Percentiles rank a stretch among this genome's conserved stretches.
These are phyloP conservation scores for Biscutella laevigata DNA, from an alignment of 441 rosid genomes.

Conservation along the genomic window DNA sequence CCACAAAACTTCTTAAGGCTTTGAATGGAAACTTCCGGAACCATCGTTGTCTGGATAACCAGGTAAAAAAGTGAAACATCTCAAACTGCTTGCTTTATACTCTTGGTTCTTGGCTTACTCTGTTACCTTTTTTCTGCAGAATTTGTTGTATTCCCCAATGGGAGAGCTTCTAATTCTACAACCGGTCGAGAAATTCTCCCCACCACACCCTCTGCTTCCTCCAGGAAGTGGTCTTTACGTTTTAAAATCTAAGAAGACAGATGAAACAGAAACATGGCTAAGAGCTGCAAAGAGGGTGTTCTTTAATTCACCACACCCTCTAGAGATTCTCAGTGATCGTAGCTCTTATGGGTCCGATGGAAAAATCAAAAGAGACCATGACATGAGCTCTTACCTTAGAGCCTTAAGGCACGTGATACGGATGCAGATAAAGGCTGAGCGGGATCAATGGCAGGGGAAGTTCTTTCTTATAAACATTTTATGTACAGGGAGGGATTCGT, in stretches of 20 bases:
- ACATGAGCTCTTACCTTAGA: conserved; percentile 65
- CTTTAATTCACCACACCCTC: conserved; percentile 80
- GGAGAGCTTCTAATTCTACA: conserved; percentile 80
- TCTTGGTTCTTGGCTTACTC: neutral
- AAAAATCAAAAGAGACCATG: conserved; percentile 70
- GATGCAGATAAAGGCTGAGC: conserved; percentile 47
- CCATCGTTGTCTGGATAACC: conserved; percentile 73
- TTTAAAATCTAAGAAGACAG: conserved; percentile 33
- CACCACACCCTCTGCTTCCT: conserved; percentile 73
- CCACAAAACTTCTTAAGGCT: conserved; percentile 65
- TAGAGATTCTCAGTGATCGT: conserved; percentile 75
- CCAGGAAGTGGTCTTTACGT: conserved; percentile 71
- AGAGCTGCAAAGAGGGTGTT: conserved; percentile 51
- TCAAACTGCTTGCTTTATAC: neutral
- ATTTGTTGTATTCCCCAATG: conserved; percentile 66
- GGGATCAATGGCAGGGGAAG: conserved; percentile 29
- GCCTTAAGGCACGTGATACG: conserved; percentile 52
- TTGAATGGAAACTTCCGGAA: conserved; percentile 62
- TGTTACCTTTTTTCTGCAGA: conserved; percentile 31
- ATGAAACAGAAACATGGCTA: conserved; percentile 44
- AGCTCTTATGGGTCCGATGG: conserved; percentile 74
- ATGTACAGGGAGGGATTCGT: conserved; percentile 44
- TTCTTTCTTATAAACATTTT: conserved; percentile 38
- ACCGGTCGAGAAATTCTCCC: conserved; percentile 72
- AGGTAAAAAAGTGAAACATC: conserved; percentile 32